Conservation (phyloP, 2,329 filamentous ascomycete genomes). For the Tricladium varicosporioides region DNA sequence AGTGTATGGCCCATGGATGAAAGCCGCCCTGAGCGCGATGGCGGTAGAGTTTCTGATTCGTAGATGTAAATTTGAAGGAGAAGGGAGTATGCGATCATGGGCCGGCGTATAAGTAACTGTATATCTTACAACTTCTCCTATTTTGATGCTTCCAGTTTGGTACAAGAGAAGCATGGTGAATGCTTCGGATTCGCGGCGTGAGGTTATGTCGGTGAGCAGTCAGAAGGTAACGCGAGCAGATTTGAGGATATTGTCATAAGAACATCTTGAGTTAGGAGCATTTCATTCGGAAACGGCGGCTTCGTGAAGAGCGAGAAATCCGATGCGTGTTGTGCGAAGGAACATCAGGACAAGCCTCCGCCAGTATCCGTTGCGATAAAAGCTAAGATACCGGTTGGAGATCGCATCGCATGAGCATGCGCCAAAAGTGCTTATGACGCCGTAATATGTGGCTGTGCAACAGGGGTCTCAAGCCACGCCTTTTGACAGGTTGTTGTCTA, state of each 20-base stretch:
- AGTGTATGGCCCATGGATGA: constrained; percentile 93
- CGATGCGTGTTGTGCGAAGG: not conserved
- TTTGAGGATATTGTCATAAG: not conserved
- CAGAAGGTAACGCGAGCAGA: not conserved
- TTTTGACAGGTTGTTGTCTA: not conserved
- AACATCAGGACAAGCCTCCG: not conserved
- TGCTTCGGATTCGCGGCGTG: not conserved
- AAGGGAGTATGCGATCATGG: constrained; percentile 84
- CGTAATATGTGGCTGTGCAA: not conserved
- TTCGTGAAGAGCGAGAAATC: not conserved
- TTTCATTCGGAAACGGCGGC: not conserved
- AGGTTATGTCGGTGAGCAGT: not conserved
- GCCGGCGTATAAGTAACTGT: constrained; percentile 91
- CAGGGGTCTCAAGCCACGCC: not conserved
- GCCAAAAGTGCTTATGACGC: not conserved
- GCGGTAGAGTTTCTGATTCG: constrained; percentile 90
- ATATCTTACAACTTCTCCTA: constrained; percentile 90
- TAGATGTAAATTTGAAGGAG: constrained; percentile 76
- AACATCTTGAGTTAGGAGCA: not conserved
- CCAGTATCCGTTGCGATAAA: not conserved
- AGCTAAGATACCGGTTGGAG: not conserved
- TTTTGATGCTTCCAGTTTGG: constrained; percentile 86
- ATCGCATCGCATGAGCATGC: not conserved
- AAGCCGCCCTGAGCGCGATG: constrained; percentile 88
- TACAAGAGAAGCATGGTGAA: constrained; percentile 81